These are phyloP conservation scores for Suhomyces faveliae DNA, from an alignment of 805 yeast species.

Conservation along the genomic window DNA sequence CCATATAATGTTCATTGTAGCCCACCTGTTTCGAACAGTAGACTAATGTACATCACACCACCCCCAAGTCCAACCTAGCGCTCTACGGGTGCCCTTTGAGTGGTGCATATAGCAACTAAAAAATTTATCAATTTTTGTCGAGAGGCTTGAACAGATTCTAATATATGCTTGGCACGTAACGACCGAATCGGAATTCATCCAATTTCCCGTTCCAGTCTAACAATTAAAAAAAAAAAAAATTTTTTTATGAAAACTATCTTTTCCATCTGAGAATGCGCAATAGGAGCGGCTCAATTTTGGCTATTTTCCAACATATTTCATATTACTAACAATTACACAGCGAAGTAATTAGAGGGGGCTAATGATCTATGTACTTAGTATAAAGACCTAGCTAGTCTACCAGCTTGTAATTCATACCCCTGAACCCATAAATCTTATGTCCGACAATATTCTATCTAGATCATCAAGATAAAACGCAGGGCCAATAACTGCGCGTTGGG, in stretches of 20 bases:
- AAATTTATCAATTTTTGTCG: background rate
- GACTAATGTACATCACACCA: no score
- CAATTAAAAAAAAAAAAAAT: background rate
- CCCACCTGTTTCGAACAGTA: no score
- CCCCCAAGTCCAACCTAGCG: no score
- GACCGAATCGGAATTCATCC: background rate
- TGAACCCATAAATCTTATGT: background rate
- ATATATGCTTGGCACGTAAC: background rate
- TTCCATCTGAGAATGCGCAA: background rate
- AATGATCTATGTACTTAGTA: no score
- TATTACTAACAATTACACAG: background rate
- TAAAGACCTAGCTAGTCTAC: no score
- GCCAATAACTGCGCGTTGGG: background rate
- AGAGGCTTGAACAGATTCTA: background rate
- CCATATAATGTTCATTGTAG: no score
- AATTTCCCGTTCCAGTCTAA: background rate
- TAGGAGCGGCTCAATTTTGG: background rate
- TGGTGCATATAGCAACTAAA: background rate
- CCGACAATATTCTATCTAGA: slow-evolving; percentile 6
- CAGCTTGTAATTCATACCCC: no score
- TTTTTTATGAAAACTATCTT: background rate
- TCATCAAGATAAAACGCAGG: slow-evolving; percentile 7
- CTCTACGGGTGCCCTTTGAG: no score
- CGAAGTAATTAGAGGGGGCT: no score
- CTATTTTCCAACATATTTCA: background rate